phyloP scores from a whole-genome alignment of 495 filamentous ascomycete species.

The Penicillium paxilli region DNA sequence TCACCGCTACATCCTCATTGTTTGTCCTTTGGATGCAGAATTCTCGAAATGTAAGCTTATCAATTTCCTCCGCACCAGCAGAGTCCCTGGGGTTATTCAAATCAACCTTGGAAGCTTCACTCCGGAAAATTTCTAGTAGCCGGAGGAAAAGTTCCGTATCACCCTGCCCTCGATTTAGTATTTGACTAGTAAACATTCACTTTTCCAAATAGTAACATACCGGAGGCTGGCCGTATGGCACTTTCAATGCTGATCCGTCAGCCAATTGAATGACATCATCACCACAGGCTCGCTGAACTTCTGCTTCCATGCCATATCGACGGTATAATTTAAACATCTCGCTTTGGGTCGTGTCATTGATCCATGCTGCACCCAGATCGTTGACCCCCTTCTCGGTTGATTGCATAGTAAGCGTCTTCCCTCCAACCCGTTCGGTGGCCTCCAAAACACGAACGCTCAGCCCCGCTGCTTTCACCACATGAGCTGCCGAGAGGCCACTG shows the following conservation, averaged over 20 bases:
- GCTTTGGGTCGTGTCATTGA: slow-evolving; percentile 49
- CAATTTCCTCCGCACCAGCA: slow-evolving; percentile 4
- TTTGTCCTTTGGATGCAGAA: slow-evolving; percentile 1
- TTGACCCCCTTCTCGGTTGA: slow-evolving; percentile 26
- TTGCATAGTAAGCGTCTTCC: slow-evolving; percentile 38
- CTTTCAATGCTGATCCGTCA: slow-evolving; percentile 15
- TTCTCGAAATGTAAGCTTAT: slow-evolving; percentile 1
- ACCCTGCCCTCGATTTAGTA: slow-evolving; percentile 6
- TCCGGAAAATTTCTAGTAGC: slow-evolving; percentile 5
- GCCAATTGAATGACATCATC: slow-evolving; percentile 23
- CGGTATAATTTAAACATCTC: slow-evolving; percentile 36
- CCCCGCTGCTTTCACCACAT: slow-evolving; percentile 36
- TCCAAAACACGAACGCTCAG: slow-evolving; percentile 43
- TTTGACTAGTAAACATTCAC: background rate
- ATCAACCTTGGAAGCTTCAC: slow-evolving; percentile 2
- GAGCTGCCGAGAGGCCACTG: slow-evolving; percentile 48
- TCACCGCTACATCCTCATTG: background rate
- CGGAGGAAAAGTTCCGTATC: slow-evolving; percentile 1
- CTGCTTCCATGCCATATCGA: slow-evolving; percentile 35
- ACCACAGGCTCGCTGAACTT: slow-evolving; percentile 37
- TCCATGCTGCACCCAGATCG: slow-evolving; percentile 52
- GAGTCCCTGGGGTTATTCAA: slow-evolving; percentile 5
- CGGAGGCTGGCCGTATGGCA: slow-evolving; percentile 6
- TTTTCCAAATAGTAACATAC: background rate
- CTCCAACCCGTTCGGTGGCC: slow-evolving; percentile 46